Evolutionary conservation across 768 basidiomycete species (phyloP), one percentile per base, ranked within the genome.

Genomic region (Clathrus columnatus): DNA sequence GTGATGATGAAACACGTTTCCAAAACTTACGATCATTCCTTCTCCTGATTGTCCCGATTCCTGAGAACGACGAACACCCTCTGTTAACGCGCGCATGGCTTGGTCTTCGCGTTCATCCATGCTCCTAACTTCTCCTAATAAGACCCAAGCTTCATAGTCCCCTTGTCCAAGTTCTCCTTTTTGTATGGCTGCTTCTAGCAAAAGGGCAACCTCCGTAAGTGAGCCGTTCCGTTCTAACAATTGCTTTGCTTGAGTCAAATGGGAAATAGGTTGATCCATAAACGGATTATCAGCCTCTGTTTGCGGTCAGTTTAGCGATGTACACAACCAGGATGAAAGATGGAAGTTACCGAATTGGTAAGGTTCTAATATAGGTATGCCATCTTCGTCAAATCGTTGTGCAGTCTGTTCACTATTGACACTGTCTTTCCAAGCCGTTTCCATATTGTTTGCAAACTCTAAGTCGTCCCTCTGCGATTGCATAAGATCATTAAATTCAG

Each of bases 161-260:
- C 83, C 85, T 63, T 85, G 81, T 23, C 89, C 90, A 7, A 87
- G 70, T 56, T 91, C 85, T 8, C 85, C 87, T 60, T 77, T 77
- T 68, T 88, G 84, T 57, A 97, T 88, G 32, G 91, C 91, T 14
- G 91, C 91, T 71, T 99, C 95, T 20, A 98, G 73, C 63, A 95
- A 74, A 41, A 92, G 74, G 0, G 85, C 86, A 11, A 85, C 91
- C 65, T 96, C 91, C 1, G 91, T 84, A 21, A 99, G 69, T 2
- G 93, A 88, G 1, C 91, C 92, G 53, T 91, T 91, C 57, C 79
- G 77, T 20, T 83, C 80, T 8, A 98, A 71, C 16, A 94, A 69
- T 16, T 75, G 73, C 67, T 93, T 91, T 1, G 91, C 93, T 58
- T 86, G 82, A 47, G 67, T 71, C n/a, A 89, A 69, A 4, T 67